A percentile compares a stretch with the other conserved stretches of the same genome.
These are phyloP conservation scores for Aspergillus oerlinghausenensis DNA, from an alignment of 2,329 filamentous ascomycete genomes.

Conservation along the genomic window DNA sequence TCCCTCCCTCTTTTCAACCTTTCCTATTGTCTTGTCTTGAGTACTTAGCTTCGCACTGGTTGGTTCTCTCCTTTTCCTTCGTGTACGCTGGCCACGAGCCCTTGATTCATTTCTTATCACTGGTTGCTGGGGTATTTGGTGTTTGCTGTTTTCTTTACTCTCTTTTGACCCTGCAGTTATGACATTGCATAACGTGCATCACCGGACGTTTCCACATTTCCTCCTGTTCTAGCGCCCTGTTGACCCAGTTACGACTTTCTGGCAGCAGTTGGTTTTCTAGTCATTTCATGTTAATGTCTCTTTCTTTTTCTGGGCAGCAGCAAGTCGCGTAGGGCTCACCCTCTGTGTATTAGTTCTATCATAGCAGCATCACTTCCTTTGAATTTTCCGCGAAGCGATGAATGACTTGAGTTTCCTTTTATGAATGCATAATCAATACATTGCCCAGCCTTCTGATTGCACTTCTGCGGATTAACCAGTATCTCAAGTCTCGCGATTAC, in stretches of 20 bases:
- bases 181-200: neutral
- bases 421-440: slow-evolving; percentile 3
- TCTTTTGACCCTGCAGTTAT: neutral
- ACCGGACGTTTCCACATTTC: neutral
- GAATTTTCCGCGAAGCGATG: slow-evolving; percentile 17
- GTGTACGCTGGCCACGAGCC: neutral
- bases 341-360: slow-evolving; percentile 26
- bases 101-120: neutral
- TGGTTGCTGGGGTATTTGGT: neutral
- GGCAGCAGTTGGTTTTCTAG: slow-evolving; percentile 15
- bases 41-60: neutral
- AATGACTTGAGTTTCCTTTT: slow-evolving; percentile 13
- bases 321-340: slow-evolving; percentile 16
- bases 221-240: slow-evolving; percentile 7
- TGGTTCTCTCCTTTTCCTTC: neutral
- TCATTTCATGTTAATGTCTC: slow-evolving; percentile 20
- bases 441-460: neutral
- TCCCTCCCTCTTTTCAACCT: slow-evolving; percentile 14
- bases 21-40: slow-evolving; percentile 1
- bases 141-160: neutral
- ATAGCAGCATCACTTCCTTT: slow-evolving; percentile 20
- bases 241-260: slow-evolving; percentile 26
- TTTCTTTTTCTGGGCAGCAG: slow-evolving; percentile 18
- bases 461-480: neutral
- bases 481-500: neutral